Evolutionary conservation across 2,329 filamentous ascomycete species (phyloP).

Genomic region (Fusarium ambrosium): DNA sequence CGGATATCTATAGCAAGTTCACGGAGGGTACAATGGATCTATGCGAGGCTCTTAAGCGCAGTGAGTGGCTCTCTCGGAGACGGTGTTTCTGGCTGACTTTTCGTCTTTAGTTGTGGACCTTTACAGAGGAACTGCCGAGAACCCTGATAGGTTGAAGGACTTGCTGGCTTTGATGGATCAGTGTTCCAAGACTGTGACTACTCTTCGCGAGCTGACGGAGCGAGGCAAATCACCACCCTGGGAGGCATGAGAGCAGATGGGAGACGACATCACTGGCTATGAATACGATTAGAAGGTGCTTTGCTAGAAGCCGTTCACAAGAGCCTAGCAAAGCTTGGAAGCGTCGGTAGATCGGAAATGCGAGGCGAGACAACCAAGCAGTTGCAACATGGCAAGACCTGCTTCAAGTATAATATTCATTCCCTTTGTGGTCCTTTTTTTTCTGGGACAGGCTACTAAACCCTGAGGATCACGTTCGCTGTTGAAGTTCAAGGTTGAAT

Average conservation of each 20-base stretch:
- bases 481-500: background rate
- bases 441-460: background rate
- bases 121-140: background rate
- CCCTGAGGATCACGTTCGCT: background rate
- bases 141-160: background rate
- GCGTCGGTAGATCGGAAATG: background rate
- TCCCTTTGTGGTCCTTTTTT: background rate
- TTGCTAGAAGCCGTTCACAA: background rate
- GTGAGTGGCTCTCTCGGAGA: background rate
- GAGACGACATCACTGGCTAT: background rate
- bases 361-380: background rate
- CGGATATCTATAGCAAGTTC: background rate
- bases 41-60: background rate
- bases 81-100: background rate
- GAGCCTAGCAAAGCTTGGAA: background rate
- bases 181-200: background rate
- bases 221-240: background rate
- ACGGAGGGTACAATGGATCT: background rate
- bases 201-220: background rate
- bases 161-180: background rate
- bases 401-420: background rate
- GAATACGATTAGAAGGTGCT: fast-evolving
- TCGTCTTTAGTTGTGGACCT: background rate
- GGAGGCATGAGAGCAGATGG: background rate
- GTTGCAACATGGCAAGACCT: background rate